phyloP scores from a whole-genome alignment of 768 basidiomycete species.

The Lentinus tigrinus region DNA sequence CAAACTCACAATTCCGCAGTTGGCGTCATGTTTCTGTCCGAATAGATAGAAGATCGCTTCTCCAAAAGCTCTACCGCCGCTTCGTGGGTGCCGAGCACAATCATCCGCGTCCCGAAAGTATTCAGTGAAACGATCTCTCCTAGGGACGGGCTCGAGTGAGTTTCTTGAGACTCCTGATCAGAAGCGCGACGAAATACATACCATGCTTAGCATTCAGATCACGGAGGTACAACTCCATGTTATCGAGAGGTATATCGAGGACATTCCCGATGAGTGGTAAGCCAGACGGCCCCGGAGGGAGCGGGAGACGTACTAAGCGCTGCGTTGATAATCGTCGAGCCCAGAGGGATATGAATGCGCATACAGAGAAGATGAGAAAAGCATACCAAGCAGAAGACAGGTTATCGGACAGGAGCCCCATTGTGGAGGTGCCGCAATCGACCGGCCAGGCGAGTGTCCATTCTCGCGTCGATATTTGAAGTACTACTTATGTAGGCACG shows the following conservation, averaged over 20 bases:
- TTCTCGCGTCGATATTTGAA: no score
- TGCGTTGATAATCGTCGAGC: not conserved
- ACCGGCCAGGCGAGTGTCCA: no score
- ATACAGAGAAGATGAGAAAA: not conserved
- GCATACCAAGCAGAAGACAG: not conserved
- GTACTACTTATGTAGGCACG: no score
- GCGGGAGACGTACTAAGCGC: not conserved
- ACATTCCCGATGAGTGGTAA: conserved; percentile 16
- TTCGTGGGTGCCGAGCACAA: conserved; percentile 13
- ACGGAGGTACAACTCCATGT: not conserved
- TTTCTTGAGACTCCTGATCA: not conserved
- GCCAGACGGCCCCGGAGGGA: conserved; percentile 18
- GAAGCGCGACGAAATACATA: not conserved
- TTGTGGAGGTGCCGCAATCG: no score
- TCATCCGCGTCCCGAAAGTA: conserved; percentile 7
- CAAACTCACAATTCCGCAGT: not conserved
- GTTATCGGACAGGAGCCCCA: no score
- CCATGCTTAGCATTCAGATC: not conserved
- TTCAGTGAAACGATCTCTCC: conserved; percentile 19
- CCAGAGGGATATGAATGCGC: not conserved
- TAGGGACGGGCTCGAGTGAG: not conserved
- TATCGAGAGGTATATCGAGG: conserved; percentile 4
- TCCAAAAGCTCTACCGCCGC: conserved; percentile 19
- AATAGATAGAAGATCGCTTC: conserved; percentile 22
- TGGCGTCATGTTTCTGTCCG: conserved; percentile 7